Base-by-base conservation (phyloP, 192 early-diverging fungal species). In the Coemansia sp. region DNA sequence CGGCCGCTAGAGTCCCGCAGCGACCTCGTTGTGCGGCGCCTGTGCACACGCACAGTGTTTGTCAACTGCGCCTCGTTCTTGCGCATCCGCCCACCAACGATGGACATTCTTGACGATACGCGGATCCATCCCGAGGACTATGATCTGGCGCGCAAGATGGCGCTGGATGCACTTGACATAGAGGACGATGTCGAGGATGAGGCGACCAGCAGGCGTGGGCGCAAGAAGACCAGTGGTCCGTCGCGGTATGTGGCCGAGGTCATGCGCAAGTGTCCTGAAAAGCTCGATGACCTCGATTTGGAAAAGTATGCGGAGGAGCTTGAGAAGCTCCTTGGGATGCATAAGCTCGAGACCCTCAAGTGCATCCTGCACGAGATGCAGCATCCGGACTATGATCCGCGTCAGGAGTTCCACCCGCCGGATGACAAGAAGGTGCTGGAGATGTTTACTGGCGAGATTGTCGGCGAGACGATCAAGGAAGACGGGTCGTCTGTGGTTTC, bases 111-210 rank as follows among this genome's bases (percentile, higher is more conserved):
- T 41, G 97, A 99, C 78, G 90, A 92, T 61, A 99, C 95, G 39
- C 88, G 95, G 45, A 93, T 99, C 55, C 97, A 98, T 74, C 94
- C 94, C 7, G 90, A 96, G 76, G 93, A 98, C 73, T 99, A 99
- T 69, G 91, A 92, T 40, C 78, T 98, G 45, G 96, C 96, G 1
- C 87, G 96, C 39, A 95, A 99, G 80, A 98, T 98, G 95, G 95
- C 93, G 12, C 89, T 92, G 6, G 96, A 97, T 72, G 95, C 96
- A 1, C 78, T 98, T 52, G 97, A 97, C 71, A 88, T 95, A 60
- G 91, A 92, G 56, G 90, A 90, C 21, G 91, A 93, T 46, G 91
- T 78, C 19, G 87, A 89, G 2, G 88, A 90, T n/a, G 87, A 85
- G 39, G 82, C 86, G n/a, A 85, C 87, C 42, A 85, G 32, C 7